These are phyloP conservation scores for Actinomucor elegans DNA, from an alignment of 371 early-diverging fungal species.

Conservation along the genomic window DNA sequence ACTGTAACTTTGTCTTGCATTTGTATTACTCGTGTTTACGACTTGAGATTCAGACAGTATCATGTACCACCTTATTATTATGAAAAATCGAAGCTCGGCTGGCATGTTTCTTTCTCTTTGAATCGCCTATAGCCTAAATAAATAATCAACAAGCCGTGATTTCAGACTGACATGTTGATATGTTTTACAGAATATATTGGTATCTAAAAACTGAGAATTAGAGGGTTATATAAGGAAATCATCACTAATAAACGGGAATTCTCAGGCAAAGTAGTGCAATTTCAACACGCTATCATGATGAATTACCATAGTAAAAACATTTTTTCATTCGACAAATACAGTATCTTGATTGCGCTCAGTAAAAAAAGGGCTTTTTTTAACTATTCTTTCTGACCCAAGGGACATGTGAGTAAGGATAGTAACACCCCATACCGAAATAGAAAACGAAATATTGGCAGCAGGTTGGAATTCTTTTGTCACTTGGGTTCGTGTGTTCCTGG, in stretches of 20 bases:
- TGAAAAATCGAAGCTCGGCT: not conserved
- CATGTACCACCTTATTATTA: not conserved
- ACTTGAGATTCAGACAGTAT: too few relatives aligned
- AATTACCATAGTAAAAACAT: too few relatives aligned
- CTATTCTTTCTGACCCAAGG: not conserved
- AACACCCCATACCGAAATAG: not conserved
- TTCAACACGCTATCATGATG: too few relatives aligned
- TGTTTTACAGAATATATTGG: too few relatives aligned
- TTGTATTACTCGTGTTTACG: not conserved
- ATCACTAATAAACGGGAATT: not conserved
- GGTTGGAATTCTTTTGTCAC: too few relatives aligned
- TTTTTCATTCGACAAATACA: not conserved
- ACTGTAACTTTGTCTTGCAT: not conserved
- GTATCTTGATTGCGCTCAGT: not conserved
- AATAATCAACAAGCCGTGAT: not conserved
- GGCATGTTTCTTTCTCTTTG: not conserved
- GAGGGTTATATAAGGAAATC: not conserved
- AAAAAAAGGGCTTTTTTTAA: not conserved
- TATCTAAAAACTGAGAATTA: too few relatives aligned
- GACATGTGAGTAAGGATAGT: not conserved
- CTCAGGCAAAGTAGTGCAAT: too few relatives aligned
- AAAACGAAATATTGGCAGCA: too few relatives aligned
- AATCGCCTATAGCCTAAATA: not conserved
- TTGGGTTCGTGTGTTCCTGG: slow-evolving; percentile 16
- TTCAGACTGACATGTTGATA: not conserved